Evolutionary conservation across 1,139 yeast species (phyloP).

Genomic region (Geotrichum macrosporum): DNA sequence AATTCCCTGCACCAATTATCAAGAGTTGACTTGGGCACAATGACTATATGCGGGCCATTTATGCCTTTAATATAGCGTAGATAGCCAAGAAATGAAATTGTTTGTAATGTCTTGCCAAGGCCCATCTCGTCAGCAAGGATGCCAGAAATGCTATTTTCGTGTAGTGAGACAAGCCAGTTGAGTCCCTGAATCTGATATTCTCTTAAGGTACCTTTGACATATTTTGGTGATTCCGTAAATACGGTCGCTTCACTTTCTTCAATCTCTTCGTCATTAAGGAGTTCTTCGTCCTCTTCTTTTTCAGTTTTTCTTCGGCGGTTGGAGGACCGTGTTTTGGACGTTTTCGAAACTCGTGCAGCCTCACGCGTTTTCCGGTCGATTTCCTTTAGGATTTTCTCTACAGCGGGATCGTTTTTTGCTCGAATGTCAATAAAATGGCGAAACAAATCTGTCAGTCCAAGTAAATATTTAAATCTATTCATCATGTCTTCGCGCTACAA

Average conservation of each 20-base stretch:
- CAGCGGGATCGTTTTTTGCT: constrained; percentile 67
- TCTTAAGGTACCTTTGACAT: constrained; percentile 50
- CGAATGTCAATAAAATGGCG: constrained; percentile 81
- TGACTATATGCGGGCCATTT: constrained; percentile 87
- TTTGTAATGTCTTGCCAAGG: constrained; percentile 67
- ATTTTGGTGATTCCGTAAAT: constrained; percentile 77
- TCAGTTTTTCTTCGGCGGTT: constrained; percentile 59
- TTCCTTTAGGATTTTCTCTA: constrained; percentile 54
- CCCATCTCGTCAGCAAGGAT: constrained; percentile 99
- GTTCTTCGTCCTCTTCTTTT: constrained; percentile 88
- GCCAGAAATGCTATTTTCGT: constrained; percentile 80
- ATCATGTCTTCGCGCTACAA: constrained; percentile 56
- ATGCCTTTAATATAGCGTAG: constrained; percentile 69
- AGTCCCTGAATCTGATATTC: constrained; percentile 91
- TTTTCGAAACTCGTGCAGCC: constrained; percentile 13
- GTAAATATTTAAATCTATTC: constrained; percentile 70
- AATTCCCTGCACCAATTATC: constrained; percentile 97
- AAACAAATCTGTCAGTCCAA: constrained; percentile 80
- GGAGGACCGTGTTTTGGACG: constrained; percentile 16
- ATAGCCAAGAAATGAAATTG: constrained; percentile 62
- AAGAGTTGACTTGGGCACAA: constrained; percentile 91
- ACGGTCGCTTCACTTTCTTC: constrained; percentile 44
- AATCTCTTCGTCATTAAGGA: constrained; percentile 60
- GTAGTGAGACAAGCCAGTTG: constrained; percentile 84
- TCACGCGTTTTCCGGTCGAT: constrained; percentile 37